Percentiles rank a stretch among this genome's conserved stretches.
phyloP scores from a whole-genome alignment of 2,329 filamentous ascomycete genomes.

The Fusarium xyrophilum region DNA sequence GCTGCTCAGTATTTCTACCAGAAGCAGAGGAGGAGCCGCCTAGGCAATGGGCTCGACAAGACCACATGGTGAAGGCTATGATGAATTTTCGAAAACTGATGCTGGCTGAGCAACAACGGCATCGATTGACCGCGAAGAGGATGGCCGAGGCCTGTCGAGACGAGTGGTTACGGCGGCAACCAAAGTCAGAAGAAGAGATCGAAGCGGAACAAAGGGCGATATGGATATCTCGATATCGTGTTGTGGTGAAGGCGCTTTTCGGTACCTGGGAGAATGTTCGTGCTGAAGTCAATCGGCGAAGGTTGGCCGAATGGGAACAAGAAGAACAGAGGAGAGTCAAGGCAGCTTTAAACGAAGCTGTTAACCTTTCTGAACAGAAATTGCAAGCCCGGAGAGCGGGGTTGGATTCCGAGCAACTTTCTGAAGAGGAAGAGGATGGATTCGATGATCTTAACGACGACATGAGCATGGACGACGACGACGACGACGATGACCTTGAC shows the following conservation, averaged over 20 bases:
- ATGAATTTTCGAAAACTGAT: slow-evolving; percentile 82
- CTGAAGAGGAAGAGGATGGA: slow-evolving; percentile 54
- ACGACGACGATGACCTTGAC: slow-evolving; percentile 44
- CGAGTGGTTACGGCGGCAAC: slow-evolving; percentile 75
- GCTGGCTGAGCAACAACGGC: slow-evolving; percentile 77
- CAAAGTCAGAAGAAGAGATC: slow-evolving; percentile 80
- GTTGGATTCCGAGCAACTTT: slow-evolving; percentile 59
- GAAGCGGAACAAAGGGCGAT: slow-evolving; percentile 76
- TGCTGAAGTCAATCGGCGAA: slow-evolving; percentile 65
- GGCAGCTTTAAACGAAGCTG: slow-evolving; percentile 75
- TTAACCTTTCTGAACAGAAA: slow-evolving; percentile 73
- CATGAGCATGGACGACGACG: slow-evolving; percentile 46
- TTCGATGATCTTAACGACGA: slow-evolving; percentile 58
- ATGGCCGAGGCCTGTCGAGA: slow-evolving; percentile 80
- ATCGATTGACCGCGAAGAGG: slow-evolving; percentile 78
- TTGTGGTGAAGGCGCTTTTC: slow-evolving; percentile 65
- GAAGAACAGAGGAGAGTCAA: slow-evolving; percentile 69
- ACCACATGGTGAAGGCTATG: slow-evolving; percentile 83
- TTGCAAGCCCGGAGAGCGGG: slow-evolving; percentile 66
- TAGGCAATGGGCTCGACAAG: slow-evolving; percentile 83
- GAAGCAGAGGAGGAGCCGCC: slow-evolving; percentile 76
- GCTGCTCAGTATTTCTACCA: slow-evolving; percentile 75
- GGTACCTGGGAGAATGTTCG: slow-evolving; percentile 71
- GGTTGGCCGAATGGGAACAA: slow-evolving; percentile 68
- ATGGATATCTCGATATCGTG: slow-evolving; percentile 72